A percentile compares a stretch with the other conserved stretches of the same genome.
phyloP scores from a whole-genome alignment of 1,284 basidiomycete genomes.

The Cystobasidium pallidum region DNA sequence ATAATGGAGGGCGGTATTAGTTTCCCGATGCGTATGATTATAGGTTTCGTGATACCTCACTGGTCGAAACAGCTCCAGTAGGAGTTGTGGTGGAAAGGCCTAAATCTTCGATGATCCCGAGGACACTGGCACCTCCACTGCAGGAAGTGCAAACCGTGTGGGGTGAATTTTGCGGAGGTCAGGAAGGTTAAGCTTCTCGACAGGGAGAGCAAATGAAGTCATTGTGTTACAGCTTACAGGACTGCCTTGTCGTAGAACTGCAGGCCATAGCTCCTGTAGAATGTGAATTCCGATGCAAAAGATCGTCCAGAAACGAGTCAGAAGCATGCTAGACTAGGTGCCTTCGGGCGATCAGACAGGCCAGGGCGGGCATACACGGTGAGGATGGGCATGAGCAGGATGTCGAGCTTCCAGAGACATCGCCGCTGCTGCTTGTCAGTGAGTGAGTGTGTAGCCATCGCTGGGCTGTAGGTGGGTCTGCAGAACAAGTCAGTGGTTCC shows the following conservation, averaged over 20 bases:
- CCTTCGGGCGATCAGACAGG: slow-evolving; percentile 4
- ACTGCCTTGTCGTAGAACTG: slow-evolving; percentile 14
- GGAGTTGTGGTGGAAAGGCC: background rate
- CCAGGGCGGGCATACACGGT: background rate
- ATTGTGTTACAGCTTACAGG: background rate
- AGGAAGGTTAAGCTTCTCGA: too few species aligned
- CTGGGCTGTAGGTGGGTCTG: background rate
- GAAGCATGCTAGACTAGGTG: background rate
- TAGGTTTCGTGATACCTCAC: background rate
- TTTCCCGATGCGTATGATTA: too few species aligned
- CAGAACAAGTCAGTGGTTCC: too few species aligned
- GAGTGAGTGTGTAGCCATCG: background rate
- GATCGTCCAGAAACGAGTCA: background rate
- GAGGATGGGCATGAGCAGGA: slow-evolving; percentile 2
- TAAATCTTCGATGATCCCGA: slow-evolving; percentile 7
- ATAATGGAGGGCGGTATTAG: too few species aligned
- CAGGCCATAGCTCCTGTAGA: slow-evolving; percentile 6
- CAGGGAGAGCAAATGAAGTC: too few species aligned
- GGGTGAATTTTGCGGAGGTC: too few species aligned
- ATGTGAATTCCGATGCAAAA: background rate
- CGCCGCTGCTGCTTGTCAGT: background rate
- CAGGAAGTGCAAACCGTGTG: too few species aligned
- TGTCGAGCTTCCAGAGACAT: slow-evolving; percentile 9
- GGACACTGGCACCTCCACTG: slow-evolving; percentile 8
- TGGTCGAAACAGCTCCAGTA: slow-evolving; percentile 1